These are phyloP conservation scores for Cyberlindnera euphorbiae DNA, from an alignment of 805 yeast genomes.

Conservation along the genomic window DNA sequence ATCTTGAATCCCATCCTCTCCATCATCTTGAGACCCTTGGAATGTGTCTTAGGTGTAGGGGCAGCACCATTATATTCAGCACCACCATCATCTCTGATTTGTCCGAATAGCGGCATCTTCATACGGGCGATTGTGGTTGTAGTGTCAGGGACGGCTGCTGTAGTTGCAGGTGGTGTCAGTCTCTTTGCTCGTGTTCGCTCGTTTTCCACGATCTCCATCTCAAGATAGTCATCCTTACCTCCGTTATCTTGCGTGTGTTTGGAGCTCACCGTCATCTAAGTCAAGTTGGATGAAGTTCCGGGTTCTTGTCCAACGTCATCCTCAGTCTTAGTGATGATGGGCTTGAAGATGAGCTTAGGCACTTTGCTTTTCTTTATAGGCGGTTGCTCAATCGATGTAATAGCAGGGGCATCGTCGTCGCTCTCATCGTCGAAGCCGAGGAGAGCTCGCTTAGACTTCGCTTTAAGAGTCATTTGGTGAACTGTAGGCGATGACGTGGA, in stretches of 20 bases:
- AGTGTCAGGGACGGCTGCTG: no score
- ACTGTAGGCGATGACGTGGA: no score
- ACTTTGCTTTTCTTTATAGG: constrained; percentile 7
- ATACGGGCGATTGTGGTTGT: constrained; percentile 8
- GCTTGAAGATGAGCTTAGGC: constrained; percentile 11
- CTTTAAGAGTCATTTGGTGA: no score
- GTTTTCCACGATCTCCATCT: constrained; percentile 21
- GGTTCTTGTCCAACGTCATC: not conserved
- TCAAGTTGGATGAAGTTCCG: no score
- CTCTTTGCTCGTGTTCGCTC: constrained; percentile 9
- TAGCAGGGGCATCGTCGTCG: no score
- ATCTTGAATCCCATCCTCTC: constrained; percentile 52
- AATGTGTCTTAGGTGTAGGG: no score
- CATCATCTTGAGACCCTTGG: constrained; percentile 50
- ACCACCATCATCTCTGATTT: constrained; percentile 3
- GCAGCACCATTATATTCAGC: not conserved
- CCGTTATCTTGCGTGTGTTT: not conserved
- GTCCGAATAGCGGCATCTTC: constrained; percentile 22
- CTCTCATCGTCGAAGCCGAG: constrained; percentile 19
- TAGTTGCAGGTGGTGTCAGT: no score
- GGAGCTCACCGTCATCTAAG: not conserved
- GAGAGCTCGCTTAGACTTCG: constrained; percentile 9
- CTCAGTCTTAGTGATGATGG: not conserved
- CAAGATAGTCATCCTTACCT: constrained; percentile 26
- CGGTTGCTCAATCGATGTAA: no score